Percentiles rank a stretch among this genome's conserved stretches.
Evolutionary conservation across 768 basidiomycete genomes (phyloP).

Genomic region (Austroboletus festivus): DNA sequence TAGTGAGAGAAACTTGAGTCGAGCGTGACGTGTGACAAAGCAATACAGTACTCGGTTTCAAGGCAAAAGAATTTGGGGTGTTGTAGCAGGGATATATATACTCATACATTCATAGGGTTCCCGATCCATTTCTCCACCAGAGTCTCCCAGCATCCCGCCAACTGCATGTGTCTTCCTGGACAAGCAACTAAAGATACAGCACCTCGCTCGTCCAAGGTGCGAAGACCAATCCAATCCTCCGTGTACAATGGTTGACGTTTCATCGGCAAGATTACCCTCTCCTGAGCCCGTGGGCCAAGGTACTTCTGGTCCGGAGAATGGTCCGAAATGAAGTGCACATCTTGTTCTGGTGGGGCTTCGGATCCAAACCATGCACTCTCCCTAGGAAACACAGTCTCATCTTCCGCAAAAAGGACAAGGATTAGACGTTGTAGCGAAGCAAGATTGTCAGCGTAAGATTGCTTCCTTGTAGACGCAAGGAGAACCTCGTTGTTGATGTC

Average conservation of each 20-base stretch:
- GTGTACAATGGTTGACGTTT: slow-evolving; percentile 65
- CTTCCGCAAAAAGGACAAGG: slow-evolving; percentile 69
- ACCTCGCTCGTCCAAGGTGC: slow-evolving; percentile 63
- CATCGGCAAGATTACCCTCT: slow-evolving; percentile 62
- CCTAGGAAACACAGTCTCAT: slow-evolving; percentile 78
- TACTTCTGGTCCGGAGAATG: slow-evolving; percentile 11
- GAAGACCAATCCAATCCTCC: slow-evolving; percentile 82
- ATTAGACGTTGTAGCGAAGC: slow-evolving; percentile 62
- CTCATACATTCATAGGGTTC: not conserved
- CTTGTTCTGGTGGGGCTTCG: slow-evolving; percentile 44
- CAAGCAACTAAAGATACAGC: slow-evolving; percentile 60
- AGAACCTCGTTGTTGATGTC: slow-evolving; percentile 72
- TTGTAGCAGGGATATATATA: too few relatives aligned
- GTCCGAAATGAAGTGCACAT: slow-evolving; percentile 6
- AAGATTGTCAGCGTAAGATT: slow-evolving; percentile 59
- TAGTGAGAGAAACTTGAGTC: not conserved
- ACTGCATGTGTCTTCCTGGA: slow-evolving; percentile 73
- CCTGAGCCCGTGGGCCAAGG: slow-evolving; percentile 6
- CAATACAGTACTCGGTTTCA: not conserved
- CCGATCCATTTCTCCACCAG: slow-evolving; percentile 47
- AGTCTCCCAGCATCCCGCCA: slow-evolving; percentile 59
- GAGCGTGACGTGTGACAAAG: slow-evolving; percentile 15
- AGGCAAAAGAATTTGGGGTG: too few relatives aligned
- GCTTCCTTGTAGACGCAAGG: slow-evolving; percentile 48
- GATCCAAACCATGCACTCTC: slow-evolving; percentile 88